Percentiles rank a stretch among this genome's conserved stretches.
These are phyloP conservation scores for Postia placenta DNA, from an alignment of 768 basidiomycete species.

Conservation along the genomic window DNA sequence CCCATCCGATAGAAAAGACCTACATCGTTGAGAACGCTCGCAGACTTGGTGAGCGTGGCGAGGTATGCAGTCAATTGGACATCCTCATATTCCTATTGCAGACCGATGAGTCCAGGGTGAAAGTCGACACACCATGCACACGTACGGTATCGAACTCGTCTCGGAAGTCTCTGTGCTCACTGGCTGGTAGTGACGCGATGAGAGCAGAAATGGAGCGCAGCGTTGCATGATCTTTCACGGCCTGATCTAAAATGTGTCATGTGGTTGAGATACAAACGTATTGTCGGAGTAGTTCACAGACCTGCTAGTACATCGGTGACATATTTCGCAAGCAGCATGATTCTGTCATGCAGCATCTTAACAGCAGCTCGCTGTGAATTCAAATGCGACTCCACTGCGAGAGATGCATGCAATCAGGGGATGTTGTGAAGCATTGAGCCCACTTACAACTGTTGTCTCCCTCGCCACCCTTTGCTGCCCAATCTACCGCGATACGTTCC, in stretches of 20 bases:
- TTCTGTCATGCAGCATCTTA: slow-evolving; percentile 93
- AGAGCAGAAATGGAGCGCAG: slow-evolving; percentile 83
- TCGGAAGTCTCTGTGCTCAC: slow-evolving; percentile 75
- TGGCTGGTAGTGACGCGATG: slow-evolving; percentile 83
- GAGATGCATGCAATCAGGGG: not conserved
- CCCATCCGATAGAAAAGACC: too few species aligned
- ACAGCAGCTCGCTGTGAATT: slow-evolving; percentile 92
- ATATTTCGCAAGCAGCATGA: slow-evolving; percentile 82
- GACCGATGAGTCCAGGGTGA: not conserved
- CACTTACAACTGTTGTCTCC: slow-evolving; percentile 74
- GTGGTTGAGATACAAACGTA: not conserved
- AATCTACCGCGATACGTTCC: slow-evolving; percentile 97
- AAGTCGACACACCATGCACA: not conserved
- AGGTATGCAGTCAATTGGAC: slow-evolving; percentile 90
- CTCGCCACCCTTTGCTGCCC: slow-evolving; percentile 82
- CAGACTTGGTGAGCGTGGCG: slow-evolving; percentile 81
- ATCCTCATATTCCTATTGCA: slow-evolving; percentile 84
- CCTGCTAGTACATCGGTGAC: slow-evolving; percentile 72
- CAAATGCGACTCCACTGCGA: slow-evolving; percentile 81
- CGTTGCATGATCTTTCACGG: slow-evolving; percentile 71
- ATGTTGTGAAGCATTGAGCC: not conserved
- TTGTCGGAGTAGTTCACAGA: slow-evolving; percentile 22
- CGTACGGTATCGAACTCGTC: slow-evolving; percentile 85
- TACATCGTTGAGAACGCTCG: slow-evolving; percentile 86
- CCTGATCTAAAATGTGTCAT: slow-evolving; percentile 43